Evolutionary conservation across 345 rosid species (phyloP).

Genomic region (Abelmoschus esculentus): DNA sequence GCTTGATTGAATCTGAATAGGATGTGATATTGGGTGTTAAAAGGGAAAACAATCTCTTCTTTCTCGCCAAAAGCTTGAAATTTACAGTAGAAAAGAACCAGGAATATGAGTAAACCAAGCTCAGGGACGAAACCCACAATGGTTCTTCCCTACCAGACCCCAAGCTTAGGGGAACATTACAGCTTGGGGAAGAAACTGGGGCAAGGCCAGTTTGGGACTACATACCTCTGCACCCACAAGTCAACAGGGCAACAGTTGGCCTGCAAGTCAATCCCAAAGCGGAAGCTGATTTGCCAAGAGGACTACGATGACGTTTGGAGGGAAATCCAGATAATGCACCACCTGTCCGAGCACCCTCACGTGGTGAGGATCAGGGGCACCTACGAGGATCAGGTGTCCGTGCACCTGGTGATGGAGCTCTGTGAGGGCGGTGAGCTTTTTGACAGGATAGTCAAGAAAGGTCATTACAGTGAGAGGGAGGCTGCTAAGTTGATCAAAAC

Average conservation of each 20-base stretch:
- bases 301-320: slow-evolving; percentile 76
- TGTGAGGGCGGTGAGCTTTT: slow-evolving; percentile 76
- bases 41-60: not conserved
- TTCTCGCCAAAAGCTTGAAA: not conserved
- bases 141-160: slow-evolving; percentile 17
- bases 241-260: slow-evolving; percentile 40
- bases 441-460: slow-evolving; percentile 59
- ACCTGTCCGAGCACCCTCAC: slow-evolving; percentile 50
- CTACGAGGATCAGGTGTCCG: slow-evolving; percentile 40
- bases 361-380: slow-evolving; percentile 56
- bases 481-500: slow-evolving; percentile 69
- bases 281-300: slow-evolving; percentile 61
- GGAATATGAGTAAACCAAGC: slow-evolving; percentile 6
- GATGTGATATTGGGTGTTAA: not conserved
- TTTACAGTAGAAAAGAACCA: not conserved
- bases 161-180: slow-evolving; percentile 28
- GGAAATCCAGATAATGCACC: slow-evolving; percentile 92
- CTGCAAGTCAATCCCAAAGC: slow-evolving; percentile 75
- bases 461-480: slow-evolving; percentile 69
- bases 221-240: slow-evolving; percentile 56
- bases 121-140: not conserved
- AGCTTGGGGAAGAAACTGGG: slow-evolving; percentile 50
- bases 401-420: slow-evolving; percentile 78
- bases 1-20: not conserved
- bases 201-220: slow-evolving; percentile 75